Conservation (phyloP, 2,329 filamentous ascomycete genomes). For the Trichoderma semiorbis region DNA sequence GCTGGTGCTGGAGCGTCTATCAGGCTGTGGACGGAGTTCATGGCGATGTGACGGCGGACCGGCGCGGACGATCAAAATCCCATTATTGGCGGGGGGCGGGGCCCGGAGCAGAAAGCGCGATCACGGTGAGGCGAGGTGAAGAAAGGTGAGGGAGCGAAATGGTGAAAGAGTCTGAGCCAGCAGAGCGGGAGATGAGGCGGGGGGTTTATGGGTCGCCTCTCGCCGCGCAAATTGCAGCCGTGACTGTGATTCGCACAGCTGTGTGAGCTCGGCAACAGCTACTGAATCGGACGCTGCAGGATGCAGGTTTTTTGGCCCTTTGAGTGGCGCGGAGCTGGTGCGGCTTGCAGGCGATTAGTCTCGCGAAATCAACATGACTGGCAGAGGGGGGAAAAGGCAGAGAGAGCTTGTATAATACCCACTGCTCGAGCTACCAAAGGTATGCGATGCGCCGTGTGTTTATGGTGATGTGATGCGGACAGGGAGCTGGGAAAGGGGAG, state of each 20-base stretch:
- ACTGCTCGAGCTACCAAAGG: not conserved
- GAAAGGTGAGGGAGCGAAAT: conserved; percentile 16
- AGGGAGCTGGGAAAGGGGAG: not conserved
- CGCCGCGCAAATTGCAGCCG: conserved; percentile 1
- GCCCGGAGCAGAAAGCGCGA: conserved; percentile 12
- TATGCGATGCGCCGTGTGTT: not conserved
- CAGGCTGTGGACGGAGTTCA: conserved; percentile 41
- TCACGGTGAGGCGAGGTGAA: conserved; percentile 16
- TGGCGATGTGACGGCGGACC: conserved; percentile 25
- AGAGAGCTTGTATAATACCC: not conserved
- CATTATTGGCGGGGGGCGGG: conserved; percentile 20
- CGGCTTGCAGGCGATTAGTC: conserved; percentile 11
- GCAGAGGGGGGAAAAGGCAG: not conserved
- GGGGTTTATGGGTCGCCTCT: conserved; percentile 13
- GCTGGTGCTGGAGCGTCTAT: conserved; percentile 29
- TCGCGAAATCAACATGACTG: not conserved
- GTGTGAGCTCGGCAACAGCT: not conserved
- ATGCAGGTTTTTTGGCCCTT: conserved; percentile 3
- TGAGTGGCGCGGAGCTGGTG: conserved; percentile 2
- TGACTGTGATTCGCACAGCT: conserved; percentile 2
- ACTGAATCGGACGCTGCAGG: conserved; percentile 12
- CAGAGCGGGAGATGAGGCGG: not conserved
- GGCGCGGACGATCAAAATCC: conserved; percentile 18
- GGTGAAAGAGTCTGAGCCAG: conserved; percentile 7
- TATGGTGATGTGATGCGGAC: conserved; percentile 1